Percentiles rank a stretch among this genome's conserved stretches.
phyloP scores from a whole-genome alignment of 345 rosid genomes.

The Laguncularia racemosa region DNA sequence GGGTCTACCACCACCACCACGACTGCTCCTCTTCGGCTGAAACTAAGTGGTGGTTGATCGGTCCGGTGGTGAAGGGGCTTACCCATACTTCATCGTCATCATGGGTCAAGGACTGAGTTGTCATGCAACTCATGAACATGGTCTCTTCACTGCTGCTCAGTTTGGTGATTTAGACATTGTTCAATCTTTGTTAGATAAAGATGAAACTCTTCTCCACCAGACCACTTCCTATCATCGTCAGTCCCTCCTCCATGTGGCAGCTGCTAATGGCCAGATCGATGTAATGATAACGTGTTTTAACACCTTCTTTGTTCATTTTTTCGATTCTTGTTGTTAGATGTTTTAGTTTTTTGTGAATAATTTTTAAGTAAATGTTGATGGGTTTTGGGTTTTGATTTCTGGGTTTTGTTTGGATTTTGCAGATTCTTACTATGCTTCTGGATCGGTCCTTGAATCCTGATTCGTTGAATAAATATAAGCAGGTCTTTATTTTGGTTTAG shows the following conservation, averaged over 20 bases:
- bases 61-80: slow-evolving; percentile 1
- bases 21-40: too few species aligned
- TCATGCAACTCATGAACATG: slow-evolving; percentile 54
- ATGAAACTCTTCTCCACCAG: slow-evolving; percentile 46
- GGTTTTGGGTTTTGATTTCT: slow-evolving; percentile 6
- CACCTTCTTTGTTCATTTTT: not conserved
- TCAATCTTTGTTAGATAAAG: slow-evolving; percentile 35
- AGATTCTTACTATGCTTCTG: slow-evolving; percentile 75
- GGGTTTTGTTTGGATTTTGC: slow-evolving; percentile 11
- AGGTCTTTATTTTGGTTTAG: slow-evolving; percentile 32
- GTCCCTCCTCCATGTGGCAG: slow-evolving; percentile 84
- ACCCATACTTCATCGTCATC: not conserved
- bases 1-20: too few species aligned
- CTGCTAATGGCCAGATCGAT: slow-evolving; percentile 98
- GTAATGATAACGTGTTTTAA: slow-evolving; percentile 19
- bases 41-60: too few species aligned
- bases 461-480: slow-evolving; percentile 80
- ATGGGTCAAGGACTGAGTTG: slow-evolving; percentile 99
- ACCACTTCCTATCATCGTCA: slow-evolving; percentile 75
- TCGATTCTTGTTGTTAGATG: slow-evolving; percentile 8
- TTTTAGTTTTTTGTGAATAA: slow-evolving; percentile 3
- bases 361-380: slow-evolving; percentile 10
- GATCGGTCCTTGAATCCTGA: slow-evolving; percentile 74
- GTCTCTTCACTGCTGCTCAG: slow-evolving; percentile 68
- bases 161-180: slow-evolving; percentile 52